These are phyloP conservation scores for Filobasidium wieringae DNA, from an alignment of 768 basidiomycete species.

Conservation along the genomic window DNA sequence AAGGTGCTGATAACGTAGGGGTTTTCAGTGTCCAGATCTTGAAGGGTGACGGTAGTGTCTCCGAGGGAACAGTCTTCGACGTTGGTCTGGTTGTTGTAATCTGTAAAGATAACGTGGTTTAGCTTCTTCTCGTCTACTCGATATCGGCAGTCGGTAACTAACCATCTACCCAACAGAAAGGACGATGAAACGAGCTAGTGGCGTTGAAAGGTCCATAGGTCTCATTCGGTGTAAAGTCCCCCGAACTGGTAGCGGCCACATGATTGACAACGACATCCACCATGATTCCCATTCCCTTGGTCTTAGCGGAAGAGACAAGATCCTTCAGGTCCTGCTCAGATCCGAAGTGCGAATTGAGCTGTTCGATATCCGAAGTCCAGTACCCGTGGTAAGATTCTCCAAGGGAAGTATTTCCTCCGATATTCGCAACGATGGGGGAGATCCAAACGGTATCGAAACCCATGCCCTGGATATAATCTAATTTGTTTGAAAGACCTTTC, in stretches of 20 bases:
- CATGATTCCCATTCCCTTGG: constrained; percentile 38
- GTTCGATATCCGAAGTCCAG: constrained; percentile 23
- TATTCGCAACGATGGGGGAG: constrained; percentile 30
- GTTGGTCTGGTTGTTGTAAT: constrained; percentile 58
- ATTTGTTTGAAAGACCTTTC: constrained; percentile 24
- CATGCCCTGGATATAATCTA: constrained; percentile 39
- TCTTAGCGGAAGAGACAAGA: constrained; percentile 29
- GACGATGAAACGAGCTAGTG: constrained; percentile 55
- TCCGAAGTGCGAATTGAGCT: constrained; percentile 36
- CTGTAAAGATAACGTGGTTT: constrained; percentile 5
- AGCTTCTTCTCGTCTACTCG: neutral
- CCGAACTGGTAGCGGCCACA: constrained; percentile 57
- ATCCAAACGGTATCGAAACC: constrained; percentile 40
- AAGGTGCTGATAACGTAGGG: constrained; percentile 53
- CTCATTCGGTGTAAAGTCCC: constrained; percentile 45
- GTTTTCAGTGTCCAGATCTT: constrained; percentile 68
- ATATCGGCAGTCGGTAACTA: neutral
- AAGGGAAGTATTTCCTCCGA: constrained; percentile 26
- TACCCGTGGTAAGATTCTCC: constrained; percentile 38
- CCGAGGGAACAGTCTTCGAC: constrained; percentile 75
- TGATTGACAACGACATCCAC: constrained; percentile 56
- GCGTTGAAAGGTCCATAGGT: constrained; percentile 25
- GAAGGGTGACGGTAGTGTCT: constrained; percentile 57
- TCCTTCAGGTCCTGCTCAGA: constrained; percentile 32
- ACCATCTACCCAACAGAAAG: constrained; percentile 54